phyloP scores from a whole-genome alignment of 768 basidiomycete genomes.

The Serendipita indica region DNA sequence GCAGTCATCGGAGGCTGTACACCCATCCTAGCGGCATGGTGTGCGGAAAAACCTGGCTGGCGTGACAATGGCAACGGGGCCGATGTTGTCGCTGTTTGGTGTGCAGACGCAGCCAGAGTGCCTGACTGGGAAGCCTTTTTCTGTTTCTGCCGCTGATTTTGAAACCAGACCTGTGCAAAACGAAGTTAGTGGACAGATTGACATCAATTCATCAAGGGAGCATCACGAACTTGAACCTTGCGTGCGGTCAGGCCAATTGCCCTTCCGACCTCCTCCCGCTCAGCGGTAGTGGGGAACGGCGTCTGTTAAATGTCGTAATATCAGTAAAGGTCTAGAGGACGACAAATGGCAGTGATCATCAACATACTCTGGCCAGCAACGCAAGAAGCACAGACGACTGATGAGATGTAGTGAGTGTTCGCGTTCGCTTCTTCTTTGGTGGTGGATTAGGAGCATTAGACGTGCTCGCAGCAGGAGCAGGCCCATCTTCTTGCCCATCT shows the following conservation, averaged over 20 bases:
- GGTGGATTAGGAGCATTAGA: neutral
- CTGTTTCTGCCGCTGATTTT: constrained; percentile 76
- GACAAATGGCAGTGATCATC: no score
- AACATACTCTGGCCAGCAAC: constrained; percentile 63
- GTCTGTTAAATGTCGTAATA: constrained; percentile 34
- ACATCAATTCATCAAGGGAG: neutral
- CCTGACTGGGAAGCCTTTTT: neutral
- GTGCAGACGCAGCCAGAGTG: neutral
- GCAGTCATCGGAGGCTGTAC: neutral
- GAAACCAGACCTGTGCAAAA: constrained; percentile 71
- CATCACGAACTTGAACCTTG: constrained; percentile 64
- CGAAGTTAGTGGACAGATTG: constrained; percentile 10
- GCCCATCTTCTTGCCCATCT: neutral
- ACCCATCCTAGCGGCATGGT: constrained; percentile 7
- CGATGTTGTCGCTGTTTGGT: neutral
- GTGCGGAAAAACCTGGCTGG: neutral
- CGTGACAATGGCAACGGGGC: neutral
- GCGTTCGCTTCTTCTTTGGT: constrained; percentile 34
- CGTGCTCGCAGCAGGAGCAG: neutral
- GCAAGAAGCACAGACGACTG: constrained; percentile 80
- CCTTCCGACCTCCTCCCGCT: constrained; percentile 77
- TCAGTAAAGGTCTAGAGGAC: neutral
- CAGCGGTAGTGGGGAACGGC: constrained; percentile 73
- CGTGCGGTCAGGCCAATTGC: constrained; percentile 79
- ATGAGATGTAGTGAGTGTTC: constrained; percentile 74